A percentile compares a stretch with the other conserved stretches of the same genome.
These are phyloP conservation scores for Logfia minima DNA, from an alignment of 129 eudicot species.

Conservation along the genomic window DNA sequence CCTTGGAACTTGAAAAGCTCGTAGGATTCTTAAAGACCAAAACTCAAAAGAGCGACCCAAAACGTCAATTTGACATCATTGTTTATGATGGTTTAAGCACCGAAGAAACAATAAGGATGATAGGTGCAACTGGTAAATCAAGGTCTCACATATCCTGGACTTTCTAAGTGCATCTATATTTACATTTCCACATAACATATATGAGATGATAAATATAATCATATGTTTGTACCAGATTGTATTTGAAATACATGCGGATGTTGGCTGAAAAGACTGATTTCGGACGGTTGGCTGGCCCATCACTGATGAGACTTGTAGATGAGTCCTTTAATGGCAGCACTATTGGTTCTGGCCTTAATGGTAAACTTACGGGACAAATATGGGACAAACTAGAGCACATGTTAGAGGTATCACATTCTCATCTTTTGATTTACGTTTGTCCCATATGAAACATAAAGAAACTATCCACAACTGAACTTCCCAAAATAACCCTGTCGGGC, in stretches of 20 bases:
- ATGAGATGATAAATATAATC: not conserved
- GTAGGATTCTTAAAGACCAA: slow-evolving; percentile 51
- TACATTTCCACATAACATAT: not conserved
- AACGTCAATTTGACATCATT: slow-evolving; percentile 56
- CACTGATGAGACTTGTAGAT: slow-evolving; percentile 69
- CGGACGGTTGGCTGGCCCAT: slow-evolving; percentile 87
- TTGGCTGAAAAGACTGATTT: slow-evolving; percentile 89
- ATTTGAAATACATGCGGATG: slow-evolving; percentile 67
- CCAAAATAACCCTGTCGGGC: not conserved
- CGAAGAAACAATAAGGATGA: slow-evolving; percentile 81
- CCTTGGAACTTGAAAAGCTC: slow-evolving; percentile 60
- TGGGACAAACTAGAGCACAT: slow-evolving; percentile 71
- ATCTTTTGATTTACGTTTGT: slow-evolving; percentile 1
- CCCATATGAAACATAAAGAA: slow-evolving; percentile 2
- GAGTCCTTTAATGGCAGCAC: slow-evolving; percentile 56
- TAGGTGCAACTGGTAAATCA: slow-evolving; percentile 80
- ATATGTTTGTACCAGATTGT: slow-evolving; percentile 50
- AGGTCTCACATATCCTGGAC: slow-evolving; percentile 42
- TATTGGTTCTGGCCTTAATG: slow-evolving; percentile 43
- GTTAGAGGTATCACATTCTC: slow-evolving; percentile 55
- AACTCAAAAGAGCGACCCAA: slow-evolving; percentile 36
- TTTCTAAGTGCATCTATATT: not conserved
- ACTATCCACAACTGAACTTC: not conserved
- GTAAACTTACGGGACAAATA: slow-evolving; percentile 70
- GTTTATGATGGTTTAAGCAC: slow-evolving; percentile 81